phyloP scores from a whole-genome alignment of 371 early-diverging fungal genomes.

The Mortierella sp. region DNA sequence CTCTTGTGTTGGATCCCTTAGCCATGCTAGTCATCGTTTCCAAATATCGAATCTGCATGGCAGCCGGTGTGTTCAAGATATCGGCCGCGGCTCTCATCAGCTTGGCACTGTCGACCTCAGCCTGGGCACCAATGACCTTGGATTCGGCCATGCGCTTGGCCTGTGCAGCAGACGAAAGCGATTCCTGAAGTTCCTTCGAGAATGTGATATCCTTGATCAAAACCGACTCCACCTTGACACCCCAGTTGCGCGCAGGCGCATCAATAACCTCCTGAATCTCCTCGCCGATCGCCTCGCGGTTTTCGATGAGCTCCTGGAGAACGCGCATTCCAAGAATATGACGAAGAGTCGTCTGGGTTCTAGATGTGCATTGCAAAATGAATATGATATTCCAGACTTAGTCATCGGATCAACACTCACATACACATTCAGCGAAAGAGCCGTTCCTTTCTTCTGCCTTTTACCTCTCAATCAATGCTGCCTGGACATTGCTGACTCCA shows the following conservation, averaged over 20 bases:
- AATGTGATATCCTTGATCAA: conserved; percentile 91
- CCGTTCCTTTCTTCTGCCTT: not conserved
- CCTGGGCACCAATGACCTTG: conserved; percentile 91
- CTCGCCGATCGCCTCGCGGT: conserved; percentile 87
- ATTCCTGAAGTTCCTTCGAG: conserved; percentile 83
- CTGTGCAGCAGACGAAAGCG: conserved; percentile 90
- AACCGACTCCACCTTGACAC: conserved; percentile 80
- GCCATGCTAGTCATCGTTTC: conserved; percentile 87
- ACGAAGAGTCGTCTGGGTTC: conserved; percentile 81
- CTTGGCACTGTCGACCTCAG: conserved; percentile 93
- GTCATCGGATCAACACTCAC: not conserved
- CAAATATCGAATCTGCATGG: conserved; percentile 86
- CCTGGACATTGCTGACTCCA: conserved; percentile 78
- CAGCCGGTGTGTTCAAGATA: conserved; percentile 57
- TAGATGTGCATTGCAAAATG: conserved; percentile 16
- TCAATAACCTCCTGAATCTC: conserved; percentile 84
- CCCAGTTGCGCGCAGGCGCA: conserved; percentile 80
- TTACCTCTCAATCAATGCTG: conserved; percentile 79
- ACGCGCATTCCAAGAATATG: conserved; percentile 75
- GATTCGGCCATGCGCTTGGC: conserved; percentile 89
- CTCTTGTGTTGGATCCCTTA: conserved; percentile 69
- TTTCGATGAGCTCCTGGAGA: conserved; percentile 85
- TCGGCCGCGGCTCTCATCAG: conserved; percentile 93
- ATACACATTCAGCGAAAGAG: not conserved
- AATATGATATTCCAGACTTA: not conserved